Percentiles rank a stretch among this genome's conserved stretches.
Evolutionary conservation across 2,329 filamentous ascomycete species (phyloP).

Genomic region (Westerdykella sp.): DNA sequence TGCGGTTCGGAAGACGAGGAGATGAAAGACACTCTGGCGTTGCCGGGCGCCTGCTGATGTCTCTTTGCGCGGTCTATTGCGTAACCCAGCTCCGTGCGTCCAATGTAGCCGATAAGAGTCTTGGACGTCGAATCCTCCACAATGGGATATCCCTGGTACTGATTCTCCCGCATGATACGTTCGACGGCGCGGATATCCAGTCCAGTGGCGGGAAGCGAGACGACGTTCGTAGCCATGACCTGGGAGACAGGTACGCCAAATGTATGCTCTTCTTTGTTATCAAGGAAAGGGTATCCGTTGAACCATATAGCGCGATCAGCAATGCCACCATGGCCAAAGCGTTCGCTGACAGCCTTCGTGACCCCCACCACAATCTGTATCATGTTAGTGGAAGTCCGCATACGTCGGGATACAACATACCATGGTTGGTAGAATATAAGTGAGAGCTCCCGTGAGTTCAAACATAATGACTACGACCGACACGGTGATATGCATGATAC

Average conservation of each 20-base stretch:
- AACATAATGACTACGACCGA: constrained; percentile 99
- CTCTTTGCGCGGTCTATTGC: constrained; percentile 75
- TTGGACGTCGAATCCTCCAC: constrained; percentile 67
- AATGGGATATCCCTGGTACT: constrained; percentile 89
- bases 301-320: constrained; percentile 99
- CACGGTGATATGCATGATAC: constrained; percentile 97
- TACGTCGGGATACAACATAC: constrained; percentile 31
- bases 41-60: constrained; percentile 58
- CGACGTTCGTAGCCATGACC: constrained; percentile 75
- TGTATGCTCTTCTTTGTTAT: constrained; percentile 95
- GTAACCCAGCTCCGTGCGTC: constrained; percentile 83
- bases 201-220: constrained; percentile 67
- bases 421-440: constrained; percentile 97
- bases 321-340: constrained; percentile 93
- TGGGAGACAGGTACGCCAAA: constrained; percentile 91
- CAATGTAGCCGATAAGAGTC: constrained; percentile 82
- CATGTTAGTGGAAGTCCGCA: background rate
- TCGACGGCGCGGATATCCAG: constrained; percentile 73
- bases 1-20: constrained; percentile 24
- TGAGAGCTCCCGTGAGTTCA: constrained; percentile 91
- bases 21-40: constrained; percentile 68
- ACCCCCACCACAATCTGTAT: constrained; percentile 81
- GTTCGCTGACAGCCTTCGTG: constrained; percentile 85
- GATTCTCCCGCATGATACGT: constrained; percentile 66
- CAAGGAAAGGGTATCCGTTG: constrained; percentile 92